phyloP scores from a whole-genome alignment of 352 stramenopile genomes.

The Pythium insidiosum region DNA sequence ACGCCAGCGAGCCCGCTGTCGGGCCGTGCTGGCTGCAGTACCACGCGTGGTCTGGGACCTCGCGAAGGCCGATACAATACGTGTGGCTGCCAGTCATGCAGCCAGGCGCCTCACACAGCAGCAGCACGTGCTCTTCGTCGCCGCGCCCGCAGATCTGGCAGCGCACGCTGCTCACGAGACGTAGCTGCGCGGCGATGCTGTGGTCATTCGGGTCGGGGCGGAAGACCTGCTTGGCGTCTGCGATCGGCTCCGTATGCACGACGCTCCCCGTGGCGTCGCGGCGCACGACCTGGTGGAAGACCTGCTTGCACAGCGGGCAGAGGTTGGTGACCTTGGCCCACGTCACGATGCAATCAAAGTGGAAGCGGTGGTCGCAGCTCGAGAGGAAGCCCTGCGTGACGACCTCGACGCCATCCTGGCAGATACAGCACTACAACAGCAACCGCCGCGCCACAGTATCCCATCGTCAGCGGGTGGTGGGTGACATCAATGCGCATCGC shows the following conservation, averaged over 20 bases:
- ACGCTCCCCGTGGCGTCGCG: conserved; percentile 26
- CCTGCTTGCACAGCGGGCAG: conserved; percentile 73
- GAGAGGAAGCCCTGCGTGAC: conserved; percentile 45
- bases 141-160: conserved; percentile 66
- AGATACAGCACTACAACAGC: conserved; percentile 63
- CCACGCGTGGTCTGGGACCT: conserved; percentile 56
- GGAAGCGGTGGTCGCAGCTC: conserved; percentile 72
- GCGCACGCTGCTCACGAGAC: conserved; percentile 59
- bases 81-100: conserved; percentile 65
- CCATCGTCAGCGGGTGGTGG: too few relatives aligned
- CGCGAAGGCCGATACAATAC: conserved; percentile 56
- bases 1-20: conserved; percentile 21
- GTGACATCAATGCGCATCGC: too few relatives aligned
- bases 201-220: conserved; percentile 50
- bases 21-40: conserved; percentile 50
- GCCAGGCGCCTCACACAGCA: conserved; percentile 63
- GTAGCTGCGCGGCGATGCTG: conserved; percentile 55
- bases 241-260: conserved; percentile 27
- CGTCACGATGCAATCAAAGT: conserved; percentile 76
- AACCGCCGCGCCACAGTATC: background rate
- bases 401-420: conserved; percentile 54
- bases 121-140: conserved; percentile 72
- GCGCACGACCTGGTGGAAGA: conserved; percentile 50
- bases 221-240: conserved; percentile 57
- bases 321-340: conserved; percentile 82